Evolutionary conservation across 169 alveolate species (phyloP).

Genomic region (Plasmodium gallinaceum): DNA sequence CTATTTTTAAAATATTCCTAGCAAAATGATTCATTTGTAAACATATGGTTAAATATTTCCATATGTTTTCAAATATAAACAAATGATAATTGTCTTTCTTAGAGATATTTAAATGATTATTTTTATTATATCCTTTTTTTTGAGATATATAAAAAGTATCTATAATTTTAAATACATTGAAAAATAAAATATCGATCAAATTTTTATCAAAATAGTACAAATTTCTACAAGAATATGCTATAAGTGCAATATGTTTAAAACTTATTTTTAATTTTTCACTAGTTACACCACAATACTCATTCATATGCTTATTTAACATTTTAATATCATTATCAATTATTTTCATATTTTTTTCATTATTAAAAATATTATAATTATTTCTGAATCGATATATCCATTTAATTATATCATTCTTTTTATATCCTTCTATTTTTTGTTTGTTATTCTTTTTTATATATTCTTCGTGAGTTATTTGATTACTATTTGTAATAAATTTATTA

Average conservation of each 20-base stretch:
- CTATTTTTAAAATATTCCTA: slow-evolving; percentile 15
- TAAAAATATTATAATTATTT: slow-evolving; percentile 14
- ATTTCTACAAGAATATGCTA: slow-evolving; percentile 7
- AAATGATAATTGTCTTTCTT: background rate
- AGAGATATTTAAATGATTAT: too few species aligned
- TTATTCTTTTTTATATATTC: slow-evolving; percentile 1
- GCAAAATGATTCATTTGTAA: slow-evolving; percentile 18
- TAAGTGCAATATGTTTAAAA: slow-evolving; percentile 11
- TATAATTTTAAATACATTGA: background rate
- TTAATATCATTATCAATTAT: slow-evolving; percentile 35
- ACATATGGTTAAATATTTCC: slow-evolving; percentile 12
- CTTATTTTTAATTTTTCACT: slow-evolving; percentile 8
- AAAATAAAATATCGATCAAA: slow-evolving; percentile 13
- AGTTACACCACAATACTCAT: background rate
- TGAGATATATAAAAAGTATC: slow-evolving; percentile 16
- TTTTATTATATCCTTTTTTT: background rate
- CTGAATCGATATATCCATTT: slow-evolving; percentile 57
- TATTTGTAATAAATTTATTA: slow-evolving; percentile 1
- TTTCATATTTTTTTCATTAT: background rate
- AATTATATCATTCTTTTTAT: slow-evolving; percentile 1
- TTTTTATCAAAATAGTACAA: slow-evolving; percentile 26
- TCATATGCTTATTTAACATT: background rate
- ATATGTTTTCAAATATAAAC: slow-evolving; percentile 4
- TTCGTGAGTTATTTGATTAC: slow-evolving; percentile 7
- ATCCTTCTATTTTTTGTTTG: background rate